Conservation (phyloP, 2,329 filamentous ascomycete species). For the Bisporella sp. region DNA sequence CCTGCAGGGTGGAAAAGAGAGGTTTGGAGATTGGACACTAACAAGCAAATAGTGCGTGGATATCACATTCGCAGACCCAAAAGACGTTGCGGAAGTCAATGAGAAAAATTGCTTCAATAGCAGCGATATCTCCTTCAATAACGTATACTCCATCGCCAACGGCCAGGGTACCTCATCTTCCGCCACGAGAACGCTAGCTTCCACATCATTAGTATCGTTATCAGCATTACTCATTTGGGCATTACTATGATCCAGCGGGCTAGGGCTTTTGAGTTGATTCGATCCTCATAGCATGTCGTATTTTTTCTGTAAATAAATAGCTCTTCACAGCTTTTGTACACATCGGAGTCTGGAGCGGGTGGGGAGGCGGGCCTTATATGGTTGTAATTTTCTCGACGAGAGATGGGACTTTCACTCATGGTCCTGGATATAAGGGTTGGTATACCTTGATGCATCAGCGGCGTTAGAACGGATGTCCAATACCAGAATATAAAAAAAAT, state of each 20-base stretch:
- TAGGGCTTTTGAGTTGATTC: no score
- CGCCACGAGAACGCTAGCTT: constrained; percentile 38
- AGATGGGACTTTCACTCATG: no score
- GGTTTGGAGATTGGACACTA: constrained; percentile 3
- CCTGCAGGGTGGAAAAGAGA: not conserved
- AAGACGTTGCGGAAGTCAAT: constrained; percentile 72
- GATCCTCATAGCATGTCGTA: no score
- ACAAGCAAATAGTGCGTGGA: constrained; percentile 68
- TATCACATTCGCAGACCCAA: constrained; percentile 79
- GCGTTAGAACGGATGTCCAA: no score
- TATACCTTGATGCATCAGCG: no score
- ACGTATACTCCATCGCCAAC: constrained; percentile 59
- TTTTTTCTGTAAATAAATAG: no score
- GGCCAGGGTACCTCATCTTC: constrained; percentile 2
- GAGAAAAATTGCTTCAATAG: constrained; percentile 82
- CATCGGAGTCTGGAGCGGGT: no score
- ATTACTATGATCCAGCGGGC: not conserved
- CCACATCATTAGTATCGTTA: not conserved
- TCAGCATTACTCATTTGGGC: constrained; percentile 1
- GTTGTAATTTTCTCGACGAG: no score
- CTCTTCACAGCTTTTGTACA: no score
- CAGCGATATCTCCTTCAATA: constrained; percentile 22
- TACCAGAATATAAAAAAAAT: no score
- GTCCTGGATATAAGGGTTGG: no score
- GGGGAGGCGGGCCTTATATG: no score